Evolutionary conservation across 345 rosid species (phyloP).

Genomic region (Arabidopsis thaliana): TAIR10.1 NC_003074.8:6248001-6248500

Average conservation of each 20-base stretch:
- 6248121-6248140: background rate
- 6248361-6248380: slow-evolving; percentile 51
- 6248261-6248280: background rate
- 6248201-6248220: background rate
- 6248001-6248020: slow-evolving; percentile 20
- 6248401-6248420: slow-evolving; percentile 52
- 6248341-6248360: slow-evolving; percentile 45
- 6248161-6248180: background rate
- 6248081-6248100: background rate
- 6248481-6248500: slow-evolving; percentile 76
- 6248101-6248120: slow-evolving; percentile 12
- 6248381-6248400: slow-evolving; percentile 60
- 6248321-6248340: slow-evolving; percentile 14
- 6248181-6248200: background rate
- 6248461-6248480: slow-evolving; percentile 46
- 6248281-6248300: background rate
- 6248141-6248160: background rate
- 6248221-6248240: slow-evolving; percentile 2
- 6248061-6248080: slow-evolving; percentile 32
- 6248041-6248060: slow-evolving; percentile 21
- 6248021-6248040: background rate
- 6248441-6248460: slow-evolving; percentile 52
- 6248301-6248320: background rate
- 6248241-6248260: background rate
- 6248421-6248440: slow-evolving; percentile 63